Evolutionary conservation across 129 eudicot species (phyloP).

Genomic region (Smallanthus sonchifolius): DNA sequence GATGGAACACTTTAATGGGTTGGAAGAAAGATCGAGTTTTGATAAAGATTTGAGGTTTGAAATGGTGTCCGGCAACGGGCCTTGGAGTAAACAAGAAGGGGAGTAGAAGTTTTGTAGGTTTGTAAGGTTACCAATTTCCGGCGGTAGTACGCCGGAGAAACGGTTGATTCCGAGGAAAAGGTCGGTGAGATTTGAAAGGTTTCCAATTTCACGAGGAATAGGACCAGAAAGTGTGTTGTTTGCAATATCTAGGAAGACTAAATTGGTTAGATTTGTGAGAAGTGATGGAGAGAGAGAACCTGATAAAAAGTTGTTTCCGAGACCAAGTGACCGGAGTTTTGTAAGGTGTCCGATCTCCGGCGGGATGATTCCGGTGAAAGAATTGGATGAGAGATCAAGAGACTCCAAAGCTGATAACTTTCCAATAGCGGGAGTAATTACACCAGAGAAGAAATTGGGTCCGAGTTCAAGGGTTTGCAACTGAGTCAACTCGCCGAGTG

Average conservation of each 20-base stretch:
- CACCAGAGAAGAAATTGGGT: conserved; percentile 50
- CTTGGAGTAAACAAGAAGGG: conserved; percentile 49
- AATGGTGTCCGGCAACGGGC: conserved; percentile 68
- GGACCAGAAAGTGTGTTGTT: conserved; percentile 64
- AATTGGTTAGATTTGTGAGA: conserved; percentile 23
- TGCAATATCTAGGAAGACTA: conserved; percentile 52
- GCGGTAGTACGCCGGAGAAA: conserved; percentile 62
- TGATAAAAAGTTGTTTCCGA: conserved; percentile 52
- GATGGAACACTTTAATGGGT: conserved; percentile 60
- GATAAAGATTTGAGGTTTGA: conserved; percentile 47
- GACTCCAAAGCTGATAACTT: conserved; percentile 32
- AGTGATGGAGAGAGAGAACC: conserved; percentile 45
- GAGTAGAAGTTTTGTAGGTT: conserved; percentile 42
- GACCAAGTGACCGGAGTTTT: conserved; percentile 42
- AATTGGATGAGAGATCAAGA: conserved; percentile 64
- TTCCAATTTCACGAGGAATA: conserved; percentile 53
- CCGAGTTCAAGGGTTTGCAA: conserved; percentile 53
- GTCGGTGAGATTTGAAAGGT: conserved; percentile 40
- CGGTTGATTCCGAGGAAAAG: conserved; percentile 64
- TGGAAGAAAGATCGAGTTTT: conserved; percentile 63
- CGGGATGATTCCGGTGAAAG: conserved; percentile 48
- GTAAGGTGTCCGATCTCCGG: conserved; percentile 37
- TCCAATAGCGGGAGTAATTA: conserved; percentile 42
- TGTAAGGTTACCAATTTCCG: conserved; percentile 56
- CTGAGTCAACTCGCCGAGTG: conserved; percentile 49